Base-by-base conservation (phyloP, 2,329 filamentous ascomycete genomes). In the Fulvia fulva region DNA sequence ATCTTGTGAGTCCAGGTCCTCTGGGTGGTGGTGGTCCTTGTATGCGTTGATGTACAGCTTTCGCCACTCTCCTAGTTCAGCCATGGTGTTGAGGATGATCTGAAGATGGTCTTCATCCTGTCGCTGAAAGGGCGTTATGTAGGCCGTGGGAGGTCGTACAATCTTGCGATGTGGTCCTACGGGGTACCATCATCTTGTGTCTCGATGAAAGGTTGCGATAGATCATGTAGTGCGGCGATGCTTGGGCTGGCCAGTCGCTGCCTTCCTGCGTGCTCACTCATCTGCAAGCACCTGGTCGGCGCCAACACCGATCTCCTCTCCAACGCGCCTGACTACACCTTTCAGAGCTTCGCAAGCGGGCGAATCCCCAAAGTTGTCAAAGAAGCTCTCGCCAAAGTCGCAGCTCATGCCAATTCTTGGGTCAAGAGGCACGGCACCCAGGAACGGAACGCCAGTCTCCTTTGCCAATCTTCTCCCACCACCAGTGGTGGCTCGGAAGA, bases 381-480 rank as follows among this genome's bases (percentile, higher is more conserved):
- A 89, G 75, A 95, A 99, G 75, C 91, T 97, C 83, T 99, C 94
- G 5, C 95, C 94, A 74, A 90, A 97, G 74, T 99, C 94, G 70
- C 93, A 97, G 2, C 92, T 88, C 89, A 97, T 95, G 8, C 94
- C 90, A 65, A 99, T 96, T 62, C 93, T 81, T 3, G 94, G 93
- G 70, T 99, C 94, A 53, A 99, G 77, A 37, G 94, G 94, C 12
- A 99, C 92, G 12, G 89, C 83, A 0, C 94, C 94, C 25, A 99
- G 75, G 72, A 96, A 99, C 0, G 90, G 90, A 14, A 99, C 89
- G 1, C 83, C 84, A 81, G 93, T 91, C 74, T 97, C 93, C 72
- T 88, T 81, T 1, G 94, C 93, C 64, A 99, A 75, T 44, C 83
- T 85, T 56, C 81, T 81, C 1, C 90, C 94, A 21, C 95, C 94